Evolutionary conservation across 768 basidiomycete genomes (phyloP).

Genomic region (Trichaptum fuscoviolaceum): DNA sequence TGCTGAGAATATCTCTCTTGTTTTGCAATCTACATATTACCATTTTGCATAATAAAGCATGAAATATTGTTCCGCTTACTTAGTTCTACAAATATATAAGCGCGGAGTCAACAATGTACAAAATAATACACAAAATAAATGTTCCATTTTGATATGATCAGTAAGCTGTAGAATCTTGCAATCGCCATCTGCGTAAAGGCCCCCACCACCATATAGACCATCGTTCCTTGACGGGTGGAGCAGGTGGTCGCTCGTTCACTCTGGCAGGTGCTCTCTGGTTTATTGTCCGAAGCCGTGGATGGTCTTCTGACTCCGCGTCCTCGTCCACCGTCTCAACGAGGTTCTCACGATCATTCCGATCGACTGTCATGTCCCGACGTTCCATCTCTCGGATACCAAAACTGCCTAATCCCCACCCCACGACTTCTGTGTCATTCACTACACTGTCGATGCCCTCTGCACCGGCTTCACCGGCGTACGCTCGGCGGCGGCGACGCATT

Average conservation of each 20-base stretch:
- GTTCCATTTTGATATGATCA: constrained; percentile 9
- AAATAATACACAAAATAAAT: background rate
- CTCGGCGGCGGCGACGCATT: constrained; percentile 57
- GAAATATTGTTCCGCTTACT: too few species aligned
- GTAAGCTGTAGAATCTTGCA: constrained; percentile 75
- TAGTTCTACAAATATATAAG: background rate
- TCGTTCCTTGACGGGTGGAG: constrained; percentile 4
- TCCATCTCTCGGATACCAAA: constrained; percentile 46
- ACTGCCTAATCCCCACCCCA: constrained; percentile 73
- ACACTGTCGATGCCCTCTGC: constrained; percentile 13
- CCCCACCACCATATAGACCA: constrained; percentile 78
- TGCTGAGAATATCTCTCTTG: too few species aligned
- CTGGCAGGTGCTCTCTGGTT: background rate
- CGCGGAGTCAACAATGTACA: background rate
- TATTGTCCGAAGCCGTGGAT: background rate
- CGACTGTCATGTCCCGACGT: constrained; percentile 27
- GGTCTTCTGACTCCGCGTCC: constrained; percentile 5
- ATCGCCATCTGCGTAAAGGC: constrained; percentile 65
- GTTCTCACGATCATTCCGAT: background rate
- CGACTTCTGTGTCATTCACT: constrained; percentile 24
- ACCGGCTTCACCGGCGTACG: constrained; percentile 35
- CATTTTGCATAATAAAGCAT: too few species aligned
- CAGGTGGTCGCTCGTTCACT: constrained; percentile 4
- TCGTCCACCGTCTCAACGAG: constrained; percentile 22
- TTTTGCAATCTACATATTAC: too few species aligned